Evolutionary conservation across 2,329 filamentous ascomycete genomes (phyloP), one percentile per base, ranked within the genome.

Genomic region (Apiospora aurea): DNA sequence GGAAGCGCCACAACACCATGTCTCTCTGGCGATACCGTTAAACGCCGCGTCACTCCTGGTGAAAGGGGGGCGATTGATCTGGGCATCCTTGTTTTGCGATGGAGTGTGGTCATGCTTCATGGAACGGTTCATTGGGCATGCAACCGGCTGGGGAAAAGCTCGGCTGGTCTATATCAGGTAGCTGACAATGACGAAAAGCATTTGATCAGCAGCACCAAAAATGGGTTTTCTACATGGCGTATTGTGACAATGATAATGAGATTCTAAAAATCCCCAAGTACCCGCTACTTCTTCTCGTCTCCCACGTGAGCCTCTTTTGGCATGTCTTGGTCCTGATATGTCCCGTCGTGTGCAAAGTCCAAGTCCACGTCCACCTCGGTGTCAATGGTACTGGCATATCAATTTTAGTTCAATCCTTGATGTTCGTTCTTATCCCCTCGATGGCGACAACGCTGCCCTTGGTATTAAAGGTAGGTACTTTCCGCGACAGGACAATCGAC

Each of bases 1-100:
- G 96, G 97, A 97, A 97, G 94, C 92, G 94, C 86, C 95, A 97
- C 91, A 99, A 99, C 93, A 99, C 96, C 87, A 92, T 97, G 85
- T 97, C 94, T 82, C 94, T 97, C 86, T 98, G 96, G 95, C 92
- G 95, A 87, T 98, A 98, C 94, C 92, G 95, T 88, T 97, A 94
- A 88, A 77, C 72, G 77, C 73, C 49, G 73, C 68, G 72, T 74
- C 71, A 71, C 66, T 69, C 70, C 71, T 68, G 67, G 76, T 73
- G 75, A 75, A 74, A 74, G 72, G 66, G 53, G 72, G 70, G 74
- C 72, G 76, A 73, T 73, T 69, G 73, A 77, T 76, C 67, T 70
- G 70, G 72, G 67, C 72, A 68, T 77, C 78, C 73, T 75, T 77
- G 77, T 75, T 78, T 78, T 75, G 75, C 74, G 76, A 77, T 73